Conservation (phyloP, 768 basidiomycete species). For the Lepiota venenata region DNA sequence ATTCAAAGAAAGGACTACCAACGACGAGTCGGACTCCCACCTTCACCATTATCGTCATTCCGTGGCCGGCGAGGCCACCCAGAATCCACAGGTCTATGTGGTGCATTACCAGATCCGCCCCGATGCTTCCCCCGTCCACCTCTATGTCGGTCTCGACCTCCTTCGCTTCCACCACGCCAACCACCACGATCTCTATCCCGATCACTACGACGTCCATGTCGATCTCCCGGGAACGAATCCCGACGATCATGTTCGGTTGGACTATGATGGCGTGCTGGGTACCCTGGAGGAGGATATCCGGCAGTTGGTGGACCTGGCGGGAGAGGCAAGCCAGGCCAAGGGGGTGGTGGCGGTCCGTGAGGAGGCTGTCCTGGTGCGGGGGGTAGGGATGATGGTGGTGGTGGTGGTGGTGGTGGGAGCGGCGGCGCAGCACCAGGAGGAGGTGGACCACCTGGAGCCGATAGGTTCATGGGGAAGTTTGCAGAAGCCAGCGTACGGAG, state of each 20-base stretch:
- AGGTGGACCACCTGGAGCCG: slow-evolving; percentile 20
- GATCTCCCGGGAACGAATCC: slow-evolving; percentile 26
- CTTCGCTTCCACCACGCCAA: slow-evolving; percentile 25
- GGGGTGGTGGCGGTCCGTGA: slow-evolving; percentile 12
- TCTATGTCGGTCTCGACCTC: slow-evolving; percentile 25
- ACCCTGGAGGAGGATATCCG: slow-evolving; percentile 7
- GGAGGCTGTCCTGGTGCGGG: slow-evolving; percentile 16
- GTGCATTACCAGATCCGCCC: slow-evolving; percentile 19
- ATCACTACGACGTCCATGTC: slow-evolving; percentile 31
- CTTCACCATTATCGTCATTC: slow-evolving; percentile 18
- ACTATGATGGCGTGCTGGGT: slow-evolving; percentile 18
- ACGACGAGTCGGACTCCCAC: slow-evolving; percentile 19
- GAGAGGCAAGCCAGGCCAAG: slow-evolving; percentile 8
- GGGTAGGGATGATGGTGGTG: slow-evolving; percentile 7
- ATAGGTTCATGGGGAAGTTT: slow-evolving; percentile 24
- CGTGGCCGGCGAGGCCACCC: slow-evolving; percentile 54
- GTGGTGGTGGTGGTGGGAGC: not conserved
- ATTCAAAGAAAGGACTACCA: slow-evolving; percentile 13
- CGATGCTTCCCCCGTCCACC: slow-evolving; percentile 11
- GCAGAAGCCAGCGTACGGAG: slow-evolving; percentile 49
- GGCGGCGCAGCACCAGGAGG: slow-evolving; percentile 15
- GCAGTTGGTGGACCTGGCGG: slow-evolving; percentile 9
- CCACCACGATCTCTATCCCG: slow-evolving; percentile 30
- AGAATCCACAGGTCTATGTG: slow-evolving; percentile 45
- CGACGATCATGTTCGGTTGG: slow-evolving; percentile 19